A percentile compares a stretch with the other conserved stretches of the same genome.
Conservation (phyloP, 202 grass and related monocot species). For the Panicum hallii region DNA sequence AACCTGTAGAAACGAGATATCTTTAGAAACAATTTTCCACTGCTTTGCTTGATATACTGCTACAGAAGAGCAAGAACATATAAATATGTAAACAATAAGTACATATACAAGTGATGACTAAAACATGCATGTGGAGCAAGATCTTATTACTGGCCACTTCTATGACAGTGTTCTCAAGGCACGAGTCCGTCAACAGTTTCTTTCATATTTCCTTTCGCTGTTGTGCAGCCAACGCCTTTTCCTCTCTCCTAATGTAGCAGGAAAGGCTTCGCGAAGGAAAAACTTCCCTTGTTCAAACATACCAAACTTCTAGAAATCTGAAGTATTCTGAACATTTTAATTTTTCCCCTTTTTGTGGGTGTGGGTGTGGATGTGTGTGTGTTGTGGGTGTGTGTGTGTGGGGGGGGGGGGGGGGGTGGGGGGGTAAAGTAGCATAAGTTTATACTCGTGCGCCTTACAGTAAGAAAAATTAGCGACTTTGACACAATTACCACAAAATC, state of each 20-base stretch:
- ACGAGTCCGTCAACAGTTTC: not conserved
- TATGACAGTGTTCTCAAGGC: not conserved
- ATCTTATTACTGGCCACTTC: conserved; percentile 3
- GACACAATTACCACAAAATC: not conserved
- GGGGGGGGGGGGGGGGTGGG: no score
- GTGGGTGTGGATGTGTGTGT: no score
- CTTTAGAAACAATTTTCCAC: conserved; percentile 6
- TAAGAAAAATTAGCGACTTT: not conserved
- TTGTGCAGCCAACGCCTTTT: not conserved
- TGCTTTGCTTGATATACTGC: not conserved
- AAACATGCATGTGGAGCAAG: conserved; percentile 10
- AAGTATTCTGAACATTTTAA: no score
- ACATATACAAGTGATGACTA: not conserved
- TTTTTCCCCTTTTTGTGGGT: no score
- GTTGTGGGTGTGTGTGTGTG: no score
- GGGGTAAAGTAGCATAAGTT: not conserved
- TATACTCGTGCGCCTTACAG: not conserved
- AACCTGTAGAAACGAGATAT: conserved; percentile 9
- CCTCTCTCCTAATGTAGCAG: not conserved
- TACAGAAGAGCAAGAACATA: conserved; percentile 21
- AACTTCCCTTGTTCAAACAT: no score
- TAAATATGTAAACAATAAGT: not conserved
- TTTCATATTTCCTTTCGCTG: not conserved
- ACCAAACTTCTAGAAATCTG: not conserved
- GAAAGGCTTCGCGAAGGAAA: not conserved